Percentiles rank a stretch among this genome's conserved stretches.
phyloP scores from a whole-genome alignment of 805 yeast species.

The Lipomyces sp. region DNA sequence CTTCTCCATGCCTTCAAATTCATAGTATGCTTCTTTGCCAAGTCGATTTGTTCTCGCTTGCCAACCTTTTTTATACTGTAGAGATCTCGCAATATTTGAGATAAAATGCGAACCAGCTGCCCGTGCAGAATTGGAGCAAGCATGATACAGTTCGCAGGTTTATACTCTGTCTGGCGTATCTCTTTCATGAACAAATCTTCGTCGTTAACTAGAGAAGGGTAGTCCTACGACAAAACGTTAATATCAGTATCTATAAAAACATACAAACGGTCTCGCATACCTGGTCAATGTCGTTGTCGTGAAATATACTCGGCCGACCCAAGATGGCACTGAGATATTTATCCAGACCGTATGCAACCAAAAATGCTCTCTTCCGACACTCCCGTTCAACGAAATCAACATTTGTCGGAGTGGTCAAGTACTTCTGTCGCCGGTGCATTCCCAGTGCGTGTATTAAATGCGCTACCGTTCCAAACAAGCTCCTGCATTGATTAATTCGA shows the following conservation, averaged over 20 bases:
- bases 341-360: conserved; percentile 34
- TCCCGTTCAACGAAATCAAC: conserved; percentile 27
- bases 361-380: conserved; percentile 30
- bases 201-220: conserved; percentile 21
- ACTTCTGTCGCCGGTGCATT: conserved; percentile 17
- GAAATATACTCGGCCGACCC: conserved; percentile 49
- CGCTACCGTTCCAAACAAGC: conserved; percentile 23
- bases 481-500: conserved; percentile 24
- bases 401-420: background rate
- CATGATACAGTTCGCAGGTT: conserved; percentile 12
- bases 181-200: conserved; percentile 5
- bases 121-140: conserved; percentile 23
- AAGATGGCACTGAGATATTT: conserved; percentile 48
- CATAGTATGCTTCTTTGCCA: conserved; percentile 5
- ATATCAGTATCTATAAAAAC: background rate
- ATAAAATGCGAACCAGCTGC: conserved; percentile 10
- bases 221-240: conserved; percentile 2
- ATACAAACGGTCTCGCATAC: background rate
- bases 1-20: conserved; percentile 14
- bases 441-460: conserved; percentile 25
- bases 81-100: conserved; percentile 17
- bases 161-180: conserved; percentile 1
- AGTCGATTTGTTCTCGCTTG: background rate
- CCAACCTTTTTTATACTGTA: conserved; percentile 9
- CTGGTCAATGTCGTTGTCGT: conserved; percentile 49